These are phyloP conservation scores for Aphanoascus verrucosus DNA, from an alignment of 2,329 filamentous ascomycete genomes.

Conservation along the genomic window DNA sequence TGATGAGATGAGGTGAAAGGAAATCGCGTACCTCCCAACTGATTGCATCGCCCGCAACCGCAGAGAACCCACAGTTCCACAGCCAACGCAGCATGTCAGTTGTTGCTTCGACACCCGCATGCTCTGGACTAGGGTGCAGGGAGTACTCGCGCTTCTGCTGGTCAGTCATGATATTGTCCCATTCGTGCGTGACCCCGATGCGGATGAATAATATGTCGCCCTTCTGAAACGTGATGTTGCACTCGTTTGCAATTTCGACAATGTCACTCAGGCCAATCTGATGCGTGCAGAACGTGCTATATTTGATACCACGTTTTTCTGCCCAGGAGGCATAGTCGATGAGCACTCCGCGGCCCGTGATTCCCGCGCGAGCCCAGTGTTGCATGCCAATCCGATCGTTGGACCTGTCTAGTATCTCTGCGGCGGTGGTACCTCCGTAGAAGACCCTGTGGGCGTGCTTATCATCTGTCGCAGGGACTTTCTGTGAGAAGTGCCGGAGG, in stretches of 20 bases:
- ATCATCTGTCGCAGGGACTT: constrained; percentile 25
- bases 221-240: constrained; percentile 35
- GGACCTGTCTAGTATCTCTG: constrained; percentile 37
- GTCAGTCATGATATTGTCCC: constrained; percentile 31
- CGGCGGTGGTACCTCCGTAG: constrained; percentile 40
- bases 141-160: constrained; percentile 24
- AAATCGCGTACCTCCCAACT: constrained; percentile 40
- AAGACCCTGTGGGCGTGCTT: constrained; percentile 32
- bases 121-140: constrained; percentile 30
- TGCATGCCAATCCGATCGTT: constrained; percentile 39
- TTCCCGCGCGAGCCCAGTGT: constrained; percentile 41
- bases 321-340: constrained; percentile 43
- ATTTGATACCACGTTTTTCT: constrained; percentile 30
- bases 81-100: constrained; percentile 46
- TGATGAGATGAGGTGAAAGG: background rate
- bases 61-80: constrained; percentile 49
- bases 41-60: constrained; percentile 48
- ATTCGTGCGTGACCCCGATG: constrained; percentile 34
- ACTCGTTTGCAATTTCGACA: constrained; percentile 33
- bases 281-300: constrained; percentile 35
- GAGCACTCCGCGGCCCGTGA: constrained; percentile 41
- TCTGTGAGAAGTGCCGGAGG: constrained; percentile 40
- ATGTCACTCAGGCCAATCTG: constrained; percentile 29
- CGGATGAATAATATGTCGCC: constrained; percentile 46
- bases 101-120: constrained; percentile 42